These are phyloP conservation scores for Leucogyrophana mollusca DNA, from an alignment of 768 basidiomycete species.

Conservation along the genomic window DNA sequence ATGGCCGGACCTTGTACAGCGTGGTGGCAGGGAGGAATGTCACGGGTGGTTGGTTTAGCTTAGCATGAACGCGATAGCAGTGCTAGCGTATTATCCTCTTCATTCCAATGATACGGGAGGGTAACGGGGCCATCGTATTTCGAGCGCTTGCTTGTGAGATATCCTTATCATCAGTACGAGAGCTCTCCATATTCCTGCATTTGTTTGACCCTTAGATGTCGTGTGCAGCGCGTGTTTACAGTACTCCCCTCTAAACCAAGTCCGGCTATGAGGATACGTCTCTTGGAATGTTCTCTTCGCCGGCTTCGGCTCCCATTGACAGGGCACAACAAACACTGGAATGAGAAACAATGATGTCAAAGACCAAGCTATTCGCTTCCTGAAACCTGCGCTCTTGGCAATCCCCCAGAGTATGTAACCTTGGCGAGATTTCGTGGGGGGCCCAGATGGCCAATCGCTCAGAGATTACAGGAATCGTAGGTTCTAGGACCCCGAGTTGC, in stretches of 20 bases:
- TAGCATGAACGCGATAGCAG: not conserved
- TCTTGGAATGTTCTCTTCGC: slow-evolving; percentile 1
- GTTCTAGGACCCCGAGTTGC: no score
- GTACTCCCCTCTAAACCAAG: not conserved
- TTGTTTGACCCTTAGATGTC: slow-evolving; percentile 1
- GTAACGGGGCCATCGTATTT: slow-evolving; percentile 1
- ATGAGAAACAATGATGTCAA: no score
- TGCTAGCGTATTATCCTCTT: not conserved
- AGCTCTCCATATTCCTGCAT: not conserved
- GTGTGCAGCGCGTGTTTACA: not conserved
- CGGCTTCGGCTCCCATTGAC: no score
- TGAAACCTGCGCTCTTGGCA: not conserved
- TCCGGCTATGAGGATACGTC: not conserved
- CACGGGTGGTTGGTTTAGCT: slow-evolving; percentile 65
- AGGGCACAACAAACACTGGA: no score
- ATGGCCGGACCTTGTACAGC: slow-evolving; percentile 65
- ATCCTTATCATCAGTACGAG: not conserved
- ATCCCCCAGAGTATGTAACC: no score
- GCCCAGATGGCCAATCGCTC: no score
- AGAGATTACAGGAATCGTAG: no score
- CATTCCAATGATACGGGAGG: not conserved
- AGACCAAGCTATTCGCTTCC: not conserved
- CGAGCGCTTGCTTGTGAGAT: not conserved
- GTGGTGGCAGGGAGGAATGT: slow-evolving; percentile 46
- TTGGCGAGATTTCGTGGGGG: no score